phyloP scores from a whole-genome alignment of 2,329 filamentous ascomycete species.

The Rugonectria rugulosa region DNA sequence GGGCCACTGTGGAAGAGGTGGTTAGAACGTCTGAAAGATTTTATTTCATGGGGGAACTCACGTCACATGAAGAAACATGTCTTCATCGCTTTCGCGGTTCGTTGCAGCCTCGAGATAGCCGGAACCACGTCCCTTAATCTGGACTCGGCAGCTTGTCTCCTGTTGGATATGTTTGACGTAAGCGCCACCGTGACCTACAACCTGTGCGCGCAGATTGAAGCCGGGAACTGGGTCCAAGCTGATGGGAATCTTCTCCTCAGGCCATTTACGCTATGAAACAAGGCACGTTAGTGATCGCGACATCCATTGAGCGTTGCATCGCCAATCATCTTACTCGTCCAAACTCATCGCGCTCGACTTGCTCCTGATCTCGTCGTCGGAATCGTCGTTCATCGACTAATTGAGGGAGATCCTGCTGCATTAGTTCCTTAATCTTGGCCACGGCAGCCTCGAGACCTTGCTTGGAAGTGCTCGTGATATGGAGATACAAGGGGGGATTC shows the following conservation, averaged over 20 bases:
- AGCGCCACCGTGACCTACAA: slow-evolving; percentile 91
- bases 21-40: slow-evolving; percentile 41
- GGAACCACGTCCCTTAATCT: slow-evolving; percentile 96
- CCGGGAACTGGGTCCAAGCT: slow-evolving; percentile 89
- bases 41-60: slow-evolving; percentile 55
- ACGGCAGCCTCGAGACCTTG: slow-evolving; percentile 91
- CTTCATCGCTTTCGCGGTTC: slow-evolving; percentile 90
- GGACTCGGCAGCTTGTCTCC: slow-evolving; percentile 92
- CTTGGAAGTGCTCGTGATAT: slow-evolving; percentile 92
- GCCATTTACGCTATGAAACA: slow-evolving; percentile 88
- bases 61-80: slow-evolving; percentile 97
- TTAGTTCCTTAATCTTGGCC: slow-evolving; percentile 88
- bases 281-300: slow-evolving; percentile 19
- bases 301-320: neutral
- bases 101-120: slow-evolving; percentile 91
- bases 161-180: slow-evolving; percentile 99
- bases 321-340: slow-evolving; percentile 71
- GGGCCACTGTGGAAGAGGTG: slow-evolving; percentile 70
- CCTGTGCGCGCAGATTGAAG: slow-evolving; percentile 95
- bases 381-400: slow-evolving; percentile 95
- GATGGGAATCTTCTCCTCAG: slow-evolving; percentile 93
- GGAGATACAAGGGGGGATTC: slow-evolving; percentile 94
- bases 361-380: slow-evolving; percentile 78
- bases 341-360: slow-evolving; percentile 89
- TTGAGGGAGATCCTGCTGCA: slow-evolving; percentile 94